Evolutionary conservation across 768 basidiomycete species (phyloP), one percentile per base, ranked within the genome.

Genomic region (Trametes cingulata): DNA sequence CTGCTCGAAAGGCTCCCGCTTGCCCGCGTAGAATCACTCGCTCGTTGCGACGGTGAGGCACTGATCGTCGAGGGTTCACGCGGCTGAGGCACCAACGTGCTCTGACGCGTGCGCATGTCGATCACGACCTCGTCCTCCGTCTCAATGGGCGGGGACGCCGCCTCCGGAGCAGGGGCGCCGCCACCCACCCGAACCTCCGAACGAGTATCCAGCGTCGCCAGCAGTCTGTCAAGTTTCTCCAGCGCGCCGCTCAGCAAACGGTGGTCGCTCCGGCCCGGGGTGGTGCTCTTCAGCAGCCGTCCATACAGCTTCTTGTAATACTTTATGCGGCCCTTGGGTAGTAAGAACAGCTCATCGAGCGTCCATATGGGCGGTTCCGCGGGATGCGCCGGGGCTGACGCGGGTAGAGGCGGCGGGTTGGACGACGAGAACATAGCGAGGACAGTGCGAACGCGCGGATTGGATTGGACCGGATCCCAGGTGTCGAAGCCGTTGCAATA

Each of bases 241-340:
- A 94, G 79, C 3, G 95, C 95, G 6, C 84, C 83, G 6, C 88
- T 76, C 20, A 98, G 80, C 22, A 97, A 75, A 33, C 81, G 83
- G 71, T 98, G 89, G 71, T 98, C 96, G 64, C 87, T 92, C 67
- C 87, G 80, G 17, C 95, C 94, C 4, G 91, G 87, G 25, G 85
- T 83, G 1, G 94, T 95, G 68, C 89, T 91, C 74, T 90, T 93
- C 48, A 98, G 76, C 45, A 98, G 76, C 49, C 90, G 85, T 51
- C 83, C 81, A 71, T 98, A 98, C 0, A 98, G 79, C 71, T 90
- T 95, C 69, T 85, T 87, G 78, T 98, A 98, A 74, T 99, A 98
- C 67, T 86, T 86, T 57, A 99, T 76, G 42, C 97, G 85, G 14
- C 79, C 78, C 68, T 87, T 89, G 0, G 97, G 97, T 9, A 98